Conservation (phyloP, 257 asterid species). For the Thymus quinquecostatus region DNA sequence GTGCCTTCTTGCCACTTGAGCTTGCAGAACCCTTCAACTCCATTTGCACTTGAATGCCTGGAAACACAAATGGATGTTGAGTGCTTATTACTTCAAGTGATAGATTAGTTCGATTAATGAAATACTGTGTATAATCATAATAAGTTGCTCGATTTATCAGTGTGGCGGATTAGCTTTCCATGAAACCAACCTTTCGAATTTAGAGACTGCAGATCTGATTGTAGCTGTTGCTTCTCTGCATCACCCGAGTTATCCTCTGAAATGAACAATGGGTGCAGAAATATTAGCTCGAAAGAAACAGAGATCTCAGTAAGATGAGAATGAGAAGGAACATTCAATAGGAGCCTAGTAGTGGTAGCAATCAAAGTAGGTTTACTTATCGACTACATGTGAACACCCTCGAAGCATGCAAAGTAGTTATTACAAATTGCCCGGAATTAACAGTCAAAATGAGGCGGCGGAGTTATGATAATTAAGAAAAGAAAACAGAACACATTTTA, state of each 20-base stretch:
- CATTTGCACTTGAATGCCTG: slow-evolving; percentile 72
- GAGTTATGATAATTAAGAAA: neutral
- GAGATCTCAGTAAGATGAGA: neutral
- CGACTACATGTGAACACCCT: neutral
- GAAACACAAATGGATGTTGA: neutral
- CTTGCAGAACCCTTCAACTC: slow-evolving; percentile 78
- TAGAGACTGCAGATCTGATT: slow-evolving; percentile 67
- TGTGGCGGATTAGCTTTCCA: too few relatives aligned
- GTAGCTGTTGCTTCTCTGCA: slow-evolving; percentile 54
- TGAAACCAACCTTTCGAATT: slow-evolving; percentile 67
- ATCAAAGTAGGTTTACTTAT: too few relatives aligned
- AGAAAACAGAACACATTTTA: neutral
- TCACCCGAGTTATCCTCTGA: slow-evolving; percentile 55
- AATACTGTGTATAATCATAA: too few relatives aligned
- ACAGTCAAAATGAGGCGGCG: neutral
- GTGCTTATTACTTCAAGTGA: too few relatives aligned
- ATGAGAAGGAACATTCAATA: neutral
- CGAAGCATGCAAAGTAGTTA: neutral
- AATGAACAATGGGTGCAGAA: slow-evolving; percentile 27
- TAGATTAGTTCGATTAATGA: neutral
- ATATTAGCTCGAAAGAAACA: neutral
- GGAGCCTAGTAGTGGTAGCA: neutral
- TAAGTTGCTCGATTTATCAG: too few relatives aligned
- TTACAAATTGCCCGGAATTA: neutral
- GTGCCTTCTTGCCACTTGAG: slow-evolving; percentile 50